Base-by-base conservation (phyloP, 2,329 filamentous ascomycete species). In the Pezicula carpinea region DNA sequence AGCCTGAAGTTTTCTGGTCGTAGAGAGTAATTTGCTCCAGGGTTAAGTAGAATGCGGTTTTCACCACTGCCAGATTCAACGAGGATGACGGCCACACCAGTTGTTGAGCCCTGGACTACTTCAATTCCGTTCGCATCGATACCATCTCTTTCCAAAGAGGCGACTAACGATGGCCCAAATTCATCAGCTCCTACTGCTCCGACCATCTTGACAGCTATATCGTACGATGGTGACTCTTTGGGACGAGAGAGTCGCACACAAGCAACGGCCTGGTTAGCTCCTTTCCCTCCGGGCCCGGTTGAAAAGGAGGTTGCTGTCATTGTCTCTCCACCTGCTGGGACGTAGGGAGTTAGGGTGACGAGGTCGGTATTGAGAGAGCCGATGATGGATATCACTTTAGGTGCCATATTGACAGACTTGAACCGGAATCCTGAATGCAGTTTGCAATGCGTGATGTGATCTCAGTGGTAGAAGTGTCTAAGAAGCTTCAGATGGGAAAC, bases 361-460 rank as follows among this genome's bases (percentile, higher is more conserved):
- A 97, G 83, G 71, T 99, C 92, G 64, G 89, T 88, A 70, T 97
- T 97, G 51, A 99, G 82, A 29, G 92, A 97, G 59, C 92, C 92
- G 57, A 97, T 83, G 53, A 96, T 80, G 53, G 86, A 85, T 65
- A 97, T 93, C 14, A 39, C 59, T 47, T 59, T 62, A 10, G 48
- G 34, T 11, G 56, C 22, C 55, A 59, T 59, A 44, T 35, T 57
- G 21, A 32, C 8, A 6, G 15, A 18, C 38, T 2, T 14, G n/a
- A 4, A 11, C 39, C 43, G 35, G 36, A 19, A 32, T 14, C 17
- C 47, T 29, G 31, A 33, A 31, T 35, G 31, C n/a, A n/a, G n/a
- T n/a, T n/a, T n/a, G n/a, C n/a, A n/a, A n/a, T n/a, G n/a, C n/a
- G 22, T 34, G 6, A 17, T 34, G 32, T 34, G 11, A n/a, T n/a